Evolutionary conservation across 2,329 filamentous ascomycete species (phyloP).

Genomic region (Celoporthe dispersa): DNA sequence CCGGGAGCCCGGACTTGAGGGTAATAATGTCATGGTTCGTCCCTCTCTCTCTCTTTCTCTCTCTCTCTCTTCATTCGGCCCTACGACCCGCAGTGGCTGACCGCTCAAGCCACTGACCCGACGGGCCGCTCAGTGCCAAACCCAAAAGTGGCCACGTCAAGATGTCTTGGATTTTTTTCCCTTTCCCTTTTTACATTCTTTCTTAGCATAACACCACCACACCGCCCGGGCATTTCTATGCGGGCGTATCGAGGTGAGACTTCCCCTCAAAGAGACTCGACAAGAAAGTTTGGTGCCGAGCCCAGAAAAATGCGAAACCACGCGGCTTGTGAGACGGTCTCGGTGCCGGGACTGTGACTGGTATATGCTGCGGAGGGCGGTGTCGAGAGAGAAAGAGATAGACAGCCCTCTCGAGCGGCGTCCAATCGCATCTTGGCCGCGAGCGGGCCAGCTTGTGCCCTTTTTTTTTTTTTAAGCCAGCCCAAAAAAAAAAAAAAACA

Average conservation of each 20-base stretch:
- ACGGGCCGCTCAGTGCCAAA: not conserved
- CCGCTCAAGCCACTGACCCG: not conserved
- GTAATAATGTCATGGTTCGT: not conserved
- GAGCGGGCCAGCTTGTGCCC: not conserved
- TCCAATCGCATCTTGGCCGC: not conserved
- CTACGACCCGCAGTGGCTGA: slow-evolving; percentile 2
- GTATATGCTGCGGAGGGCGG: not conserved
- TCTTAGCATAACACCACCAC: not conserved
- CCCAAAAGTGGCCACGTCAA: not conserved
- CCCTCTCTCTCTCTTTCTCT: not conserved
- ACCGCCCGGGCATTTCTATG: not conserved
- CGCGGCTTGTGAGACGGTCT: slow-evolving; percentile 1
- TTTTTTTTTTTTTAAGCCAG: too few relatives aligned
- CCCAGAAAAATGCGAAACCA: not conserved
- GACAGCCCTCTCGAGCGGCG: not conserved
- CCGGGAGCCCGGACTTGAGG: too few relatives aligned
- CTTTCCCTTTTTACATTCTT: too few relatives aligned
- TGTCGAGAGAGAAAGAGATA: not conserved
- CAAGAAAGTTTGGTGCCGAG: not conserved
- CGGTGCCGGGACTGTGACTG: not conserved
- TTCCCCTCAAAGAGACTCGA: not conserved
- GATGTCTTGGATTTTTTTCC: not conserved
- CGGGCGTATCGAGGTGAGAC: not conserved
- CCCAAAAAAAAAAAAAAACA: too few relatives aligned
- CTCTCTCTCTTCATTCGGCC: not conserved